phyloP scores from a whole-genome alignment of 306 rosid genomes.

The Luffa aegyptiaca region DNA sequence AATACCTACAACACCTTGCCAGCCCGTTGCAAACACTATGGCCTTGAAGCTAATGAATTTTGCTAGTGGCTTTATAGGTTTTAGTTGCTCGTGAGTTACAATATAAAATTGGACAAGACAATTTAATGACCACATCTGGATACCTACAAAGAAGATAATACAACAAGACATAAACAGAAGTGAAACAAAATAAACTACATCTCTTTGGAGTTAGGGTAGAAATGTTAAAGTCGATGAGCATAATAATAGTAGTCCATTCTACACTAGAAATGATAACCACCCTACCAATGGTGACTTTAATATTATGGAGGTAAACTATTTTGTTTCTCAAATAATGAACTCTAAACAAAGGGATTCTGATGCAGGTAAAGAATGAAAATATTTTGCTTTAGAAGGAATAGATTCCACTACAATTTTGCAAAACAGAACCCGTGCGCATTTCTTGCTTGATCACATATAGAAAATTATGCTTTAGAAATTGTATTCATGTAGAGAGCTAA shows the following conservation, averaged over 20 bases:
- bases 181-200: background rate
- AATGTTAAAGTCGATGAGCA: background rate
- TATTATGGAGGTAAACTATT: background rate
- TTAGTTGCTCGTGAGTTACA: constrained; percentile 65
- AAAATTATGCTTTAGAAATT: background rate
- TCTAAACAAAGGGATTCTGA: background rate
- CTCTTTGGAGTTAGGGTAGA: background rate
- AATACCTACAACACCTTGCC: constrained; percentile 91
- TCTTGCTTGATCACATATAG: background rate
- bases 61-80: constrained; percentile 75
- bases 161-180: background rate
- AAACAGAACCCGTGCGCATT: background rate
- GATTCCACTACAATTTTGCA: background rate
- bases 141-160: constrained; percentile 31
- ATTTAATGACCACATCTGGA: constrained; percentile 91
- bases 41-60: constrained; percentile 96
- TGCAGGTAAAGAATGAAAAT: background rate
- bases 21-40: constrained; percentile 92
- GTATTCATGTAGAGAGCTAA: background rate
- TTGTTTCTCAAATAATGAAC: background rate
- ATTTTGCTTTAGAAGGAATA: background rate
- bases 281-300: background rate
- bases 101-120: constrained; percentile 86
- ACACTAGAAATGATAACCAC: background rate
- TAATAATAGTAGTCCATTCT: background rate